Base-by-base conservation (phyloP, 2,329 filamentous ascomycete genomes). In the Calycina marina region DNA sequence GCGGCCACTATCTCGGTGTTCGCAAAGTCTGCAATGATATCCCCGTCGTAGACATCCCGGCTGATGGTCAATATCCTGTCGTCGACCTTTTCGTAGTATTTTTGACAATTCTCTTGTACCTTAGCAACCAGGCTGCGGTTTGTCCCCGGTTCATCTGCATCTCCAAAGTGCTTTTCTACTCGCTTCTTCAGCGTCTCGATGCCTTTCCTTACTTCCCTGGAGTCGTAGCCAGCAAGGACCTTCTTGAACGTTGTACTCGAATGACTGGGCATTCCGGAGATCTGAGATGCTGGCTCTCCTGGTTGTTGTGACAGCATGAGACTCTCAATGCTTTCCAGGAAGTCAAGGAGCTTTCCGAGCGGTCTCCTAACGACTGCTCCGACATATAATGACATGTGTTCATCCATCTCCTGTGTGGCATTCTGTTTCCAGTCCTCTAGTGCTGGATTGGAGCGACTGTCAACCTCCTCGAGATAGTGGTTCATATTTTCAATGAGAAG, bases 401-500 rank as follows among this genome's bases (percentile, higher is more conserved):
- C 85, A 32, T 69, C 63, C 55, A 93, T 76, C 57, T 93, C 85
- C 28, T 72, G 66, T 18, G 69, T 63, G 2, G 88, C 90, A 36
- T 78, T 77, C 24, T 76, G 71, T 49, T 76, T 79, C 82, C 86
- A 94, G 44, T 82, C 74, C 38, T 82, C 74, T 4, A 96, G 67
- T 1, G 93, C 73, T 5, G 79, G 69, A 40, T 90, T 72, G 22
- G 70, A 67, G 12, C 72, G 69, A 11, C 77, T 61, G 44, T 93
- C 83, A 6, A 93, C 79, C 55, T 94, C 86, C 53, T 96, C 86
- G 8, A 90, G 64, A 58, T 93, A 96, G 56, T 93, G 85, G 51
- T 94, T 92, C 85, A 94, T 94, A 56, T 98, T 98, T 56, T 98
- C 88, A 45, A 98, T 96, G 33, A 96, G 67, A 18, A 96, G 67